Evolutionary conservation across 2,329 filamentous ascomycete species (phyloP).

Genomic region (Fusarium sp.): DNA sequence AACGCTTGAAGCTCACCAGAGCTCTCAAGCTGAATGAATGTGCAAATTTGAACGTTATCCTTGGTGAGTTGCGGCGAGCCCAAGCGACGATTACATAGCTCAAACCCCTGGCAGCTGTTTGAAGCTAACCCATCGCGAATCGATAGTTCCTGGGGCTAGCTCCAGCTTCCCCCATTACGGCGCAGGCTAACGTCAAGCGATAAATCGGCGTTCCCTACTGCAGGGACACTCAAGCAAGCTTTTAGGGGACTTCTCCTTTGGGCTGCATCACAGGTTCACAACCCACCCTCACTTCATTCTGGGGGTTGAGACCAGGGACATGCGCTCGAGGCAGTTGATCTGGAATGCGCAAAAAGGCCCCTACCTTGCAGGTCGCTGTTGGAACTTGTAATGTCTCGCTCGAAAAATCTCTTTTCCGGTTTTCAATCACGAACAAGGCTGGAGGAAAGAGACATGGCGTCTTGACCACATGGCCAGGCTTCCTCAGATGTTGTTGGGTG

Average conservation of each 20-base stretch:
- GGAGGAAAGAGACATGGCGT: slow-evolving; percentile 12
- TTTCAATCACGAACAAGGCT: slow-evolving; percentile 3
- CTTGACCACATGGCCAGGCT: slow-evolving; percentile 25
- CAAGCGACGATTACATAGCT: slow-evolving; percentile 21
- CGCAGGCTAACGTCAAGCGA: background rate
- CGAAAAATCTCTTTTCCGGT: slow-evolving; percentile 23
- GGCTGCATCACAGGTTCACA: slow-evolving; percentile 10
- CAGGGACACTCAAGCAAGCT: slow-evolving; percentile 28
- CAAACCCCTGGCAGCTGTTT: slow-evolving; percentile 2
- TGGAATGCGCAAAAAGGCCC: slow-evolving; percentile 16
- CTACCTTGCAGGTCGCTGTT: background rate
- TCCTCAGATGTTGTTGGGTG: background rate
- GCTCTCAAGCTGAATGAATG: slow-evolving; percentile 10
- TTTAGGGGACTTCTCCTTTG: slow-evolving; percentile 14
- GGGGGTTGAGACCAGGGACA: slow-evolving; percentile 20
- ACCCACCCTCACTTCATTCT: slow-evolving; percentile 10
- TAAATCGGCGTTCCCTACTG: slow-evolving; percentile 20
- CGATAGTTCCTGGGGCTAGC: slow-evolving; percentile 40
- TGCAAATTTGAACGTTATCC: slow-evolving; percentile 21
- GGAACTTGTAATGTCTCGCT: background rate
- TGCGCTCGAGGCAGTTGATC: slow-evolving; percentile 33
- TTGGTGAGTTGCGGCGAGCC: background rate
- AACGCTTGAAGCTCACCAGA: background rate
- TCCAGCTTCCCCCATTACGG: slow-evolving; percentile 5
- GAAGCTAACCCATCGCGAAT: slow-evolving; percentile 19